A percentile compares a stretch with the other conserved stretches of the same genome.
phyloP scores from a whole-genome alignment of 2,329 filamentous ascomycete genomes.

The Phyllosticta ampelicida region DNA sequence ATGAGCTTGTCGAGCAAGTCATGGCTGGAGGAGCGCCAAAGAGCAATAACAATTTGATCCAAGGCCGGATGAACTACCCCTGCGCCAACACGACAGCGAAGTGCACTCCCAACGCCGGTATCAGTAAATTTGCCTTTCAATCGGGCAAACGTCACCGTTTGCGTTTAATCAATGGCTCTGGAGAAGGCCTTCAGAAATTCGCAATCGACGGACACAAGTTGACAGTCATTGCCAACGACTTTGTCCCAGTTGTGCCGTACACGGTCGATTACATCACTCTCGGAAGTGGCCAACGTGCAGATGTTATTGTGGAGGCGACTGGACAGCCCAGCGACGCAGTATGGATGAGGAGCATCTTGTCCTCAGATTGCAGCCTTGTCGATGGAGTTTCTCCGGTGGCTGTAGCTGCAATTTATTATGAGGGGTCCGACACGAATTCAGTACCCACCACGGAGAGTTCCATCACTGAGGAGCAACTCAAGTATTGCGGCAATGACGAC shows the following conservation, averaged over 20 bases:
- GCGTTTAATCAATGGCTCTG: slow-evolving; percentile 32
- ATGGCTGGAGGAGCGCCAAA: background rate
- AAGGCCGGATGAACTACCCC: slow-evolving; percentile 20
- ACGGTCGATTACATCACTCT: slow-evolving; percentile 28
- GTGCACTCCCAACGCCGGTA: slow-evolving; percentile 16
- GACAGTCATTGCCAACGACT: slow-evolving; percentile 33
- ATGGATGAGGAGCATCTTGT: slow-evolving; percentile 26
- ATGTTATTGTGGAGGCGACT: slow-evolving; percentile 27
- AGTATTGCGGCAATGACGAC: background rate
- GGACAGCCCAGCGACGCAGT: slow-evolving; percentile 19
- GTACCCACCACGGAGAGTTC: background rate
- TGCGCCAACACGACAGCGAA: slow-evolving; percentile 17
- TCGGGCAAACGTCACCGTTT: slow-evolving; percentile 32
- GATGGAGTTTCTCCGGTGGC: background rate
- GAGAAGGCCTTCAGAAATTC: slow-evolving; percentile 32
- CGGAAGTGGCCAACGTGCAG: slow-evolving; percentile 28
- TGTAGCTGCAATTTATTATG: slow-evolving; percentile 55
- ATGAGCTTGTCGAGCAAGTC: background rate
- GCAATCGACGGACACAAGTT: slow-evolving; percentile 34
- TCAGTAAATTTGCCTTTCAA: slow-evolving; percentile 28
- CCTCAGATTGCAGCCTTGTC: background rate
- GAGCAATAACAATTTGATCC: slow-evolving; percentile 18
- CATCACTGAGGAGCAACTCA: background rate
- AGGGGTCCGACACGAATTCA: slow-evolving; percentile 19
- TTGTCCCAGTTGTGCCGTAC: slow-evolving; percentile 33